Conservation (phyloP, 495 filamentous ascomycete species). For the Aspergillus heteromorphus region DNA sequence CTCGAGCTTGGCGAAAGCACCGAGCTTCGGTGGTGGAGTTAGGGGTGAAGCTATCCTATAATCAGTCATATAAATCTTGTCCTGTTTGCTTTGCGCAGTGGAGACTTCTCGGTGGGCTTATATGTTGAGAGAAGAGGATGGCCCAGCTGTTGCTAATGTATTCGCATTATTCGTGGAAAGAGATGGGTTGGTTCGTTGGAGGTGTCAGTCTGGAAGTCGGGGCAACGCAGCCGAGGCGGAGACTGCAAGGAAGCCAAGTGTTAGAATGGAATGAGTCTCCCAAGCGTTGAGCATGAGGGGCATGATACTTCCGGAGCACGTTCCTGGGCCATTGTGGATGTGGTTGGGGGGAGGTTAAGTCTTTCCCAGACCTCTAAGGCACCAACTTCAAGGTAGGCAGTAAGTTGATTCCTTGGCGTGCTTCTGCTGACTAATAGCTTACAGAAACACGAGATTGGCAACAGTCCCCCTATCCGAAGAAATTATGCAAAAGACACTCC, state of each 20-base stretch:
- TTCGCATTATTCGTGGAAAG: conserved; percentile 99
- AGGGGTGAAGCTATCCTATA: conserved; percentile 67
- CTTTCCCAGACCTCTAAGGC: too few species aligned
- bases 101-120: conserved; percentile 37
- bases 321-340: conserved; percentile 47
- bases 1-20: conserved; percentile 93
- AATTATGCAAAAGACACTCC: too few species aligned
- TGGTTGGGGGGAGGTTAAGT: conserved; percentile 10
- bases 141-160: conserved; percentile 91
- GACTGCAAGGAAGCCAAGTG: conserved; percentile 34
- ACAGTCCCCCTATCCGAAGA: too few species aligned
- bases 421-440: too few species aligned
- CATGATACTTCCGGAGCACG: conserved; percentile 50
- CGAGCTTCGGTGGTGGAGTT: conserved; percentile 99
- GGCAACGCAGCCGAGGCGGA: conserved; percentile 85
- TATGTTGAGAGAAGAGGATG: conserved; percentile 95
- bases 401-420: too few species aligned
- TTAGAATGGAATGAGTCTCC: background rate
- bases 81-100: background rate
- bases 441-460: too few species aligned
- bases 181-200: conserved; percentile 85
- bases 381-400: too few species aligned
- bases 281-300: background rate
- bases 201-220: conserved; percentile 94
- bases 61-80: background rate